Evolutionary conservation across 805 yeast genomes (phyloP).

Genomic region (Maudiozyma serrabonitensis): DNA sequence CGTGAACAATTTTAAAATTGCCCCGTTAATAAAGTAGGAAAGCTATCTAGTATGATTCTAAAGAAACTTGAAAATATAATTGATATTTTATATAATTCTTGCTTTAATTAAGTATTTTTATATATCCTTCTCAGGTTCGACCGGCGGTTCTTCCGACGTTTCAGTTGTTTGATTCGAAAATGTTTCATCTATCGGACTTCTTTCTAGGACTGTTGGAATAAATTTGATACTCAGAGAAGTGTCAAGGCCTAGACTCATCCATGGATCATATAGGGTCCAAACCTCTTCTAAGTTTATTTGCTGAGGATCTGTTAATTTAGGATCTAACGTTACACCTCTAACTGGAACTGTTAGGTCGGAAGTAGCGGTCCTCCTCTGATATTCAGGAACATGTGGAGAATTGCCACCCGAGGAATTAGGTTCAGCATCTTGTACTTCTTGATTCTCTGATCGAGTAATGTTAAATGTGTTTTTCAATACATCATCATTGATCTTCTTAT

Average conservation of each 20-base stretch:
- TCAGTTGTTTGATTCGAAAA: neutral
- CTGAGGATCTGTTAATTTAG: slow-evolving; percentile 11
- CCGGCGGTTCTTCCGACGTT: neutral
- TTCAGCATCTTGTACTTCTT: neutral
- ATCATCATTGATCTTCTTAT: slow-evolving; percentile 11
- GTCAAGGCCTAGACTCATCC: slow-evolving; percentile 29
- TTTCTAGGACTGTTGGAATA: slow-evolving; percentile 22
- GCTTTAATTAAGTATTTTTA: too few species aligned
- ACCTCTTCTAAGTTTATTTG: slow-evolving; percentile 22
- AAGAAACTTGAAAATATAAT: too few species aligned
- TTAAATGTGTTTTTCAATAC: slow-evolving; percentile 2
- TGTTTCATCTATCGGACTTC: neutral
- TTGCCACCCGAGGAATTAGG: neutral
- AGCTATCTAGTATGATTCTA: too few species aligned
- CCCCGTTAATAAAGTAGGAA: too few species aligned
- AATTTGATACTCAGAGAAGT: slow-evolving; percentile 29
- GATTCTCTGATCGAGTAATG: neutral
- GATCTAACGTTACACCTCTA: slow-evolving; percentile 16
- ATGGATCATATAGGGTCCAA: slow-evolving; percentile 29
- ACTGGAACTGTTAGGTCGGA: slow-evolving; percentile 3
- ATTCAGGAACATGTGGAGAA: neutral
- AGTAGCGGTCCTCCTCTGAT: neutral
- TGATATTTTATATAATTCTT: too few species aligned
- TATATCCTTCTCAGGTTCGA: neutral
- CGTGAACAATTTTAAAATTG: too few species aligned